Evolutionary conservation across 768 basidiomycete genomes (phyloP), one percentile per base, ranked within the genome.

Genomic region (Mrakia blollopis): DNA sequence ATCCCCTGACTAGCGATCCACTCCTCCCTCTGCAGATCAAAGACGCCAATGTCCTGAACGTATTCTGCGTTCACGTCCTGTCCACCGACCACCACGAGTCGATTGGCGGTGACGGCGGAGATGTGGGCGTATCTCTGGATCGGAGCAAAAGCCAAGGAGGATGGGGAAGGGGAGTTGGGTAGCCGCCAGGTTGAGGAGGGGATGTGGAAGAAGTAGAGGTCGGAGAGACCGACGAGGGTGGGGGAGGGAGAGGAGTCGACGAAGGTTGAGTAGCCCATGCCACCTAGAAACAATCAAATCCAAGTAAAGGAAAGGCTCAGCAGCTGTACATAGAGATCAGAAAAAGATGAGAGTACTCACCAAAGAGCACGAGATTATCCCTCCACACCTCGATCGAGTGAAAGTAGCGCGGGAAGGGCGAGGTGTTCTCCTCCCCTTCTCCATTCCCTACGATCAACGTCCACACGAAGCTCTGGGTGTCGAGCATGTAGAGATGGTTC

Each of bases 71-170:
- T 89, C 78, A 97, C 88, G 83, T 98, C 94, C 82, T 99, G 96
- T 0, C 96, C 96, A 8, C 97, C 96, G 70, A 97, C 93, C 80
- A 99, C 88, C 83, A 95, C 91, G 47, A 99, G 87, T 52, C 90
- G 87, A 84, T 92, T 90, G 25, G 91, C 87, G 16, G 92, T 91
- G 61, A 98, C 88, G 2, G 93, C 90, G 21, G 93, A 95, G 16
- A 98, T 87, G 82, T 99, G 96, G 16, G 96, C 96, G 82, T 98
- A 98, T 79, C 97, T 90, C 32, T 94, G 90, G 57, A 90, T 90
- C 2, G 96, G 96, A 16, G 88, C 80, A 8, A 89, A 86, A 0
- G 86, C 80, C 6, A 89, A 85, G 0, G 86, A 81, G 52, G 85
- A 79, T 2, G 79, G 74, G 0, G 79, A 70, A 3, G 62, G 76